These are phyloP conservation scores for Xylariaceae sp. DNA, from an alignment of 2,329 filamentous ascomycete species.

Conservation along the genomic window DNA sequence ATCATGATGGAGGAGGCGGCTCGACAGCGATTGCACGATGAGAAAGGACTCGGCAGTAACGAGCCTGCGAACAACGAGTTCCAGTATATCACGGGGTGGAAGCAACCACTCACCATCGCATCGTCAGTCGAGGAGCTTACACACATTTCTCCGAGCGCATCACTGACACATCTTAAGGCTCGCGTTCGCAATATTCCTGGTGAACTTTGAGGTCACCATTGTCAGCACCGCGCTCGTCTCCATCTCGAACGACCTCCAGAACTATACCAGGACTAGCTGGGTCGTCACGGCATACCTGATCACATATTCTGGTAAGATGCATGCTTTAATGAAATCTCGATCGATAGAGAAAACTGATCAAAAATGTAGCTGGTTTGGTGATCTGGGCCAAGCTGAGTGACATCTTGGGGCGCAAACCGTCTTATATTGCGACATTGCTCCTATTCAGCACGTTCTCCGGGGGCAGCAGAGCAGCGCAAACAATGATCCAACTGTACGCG, in stretches of 20 bases:
- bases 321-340: no score
- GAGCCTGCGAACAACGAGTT: no score
- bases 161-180: no score
- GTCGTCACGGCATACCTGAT: slow-evolving; percentile 2
- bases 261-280: background rate
- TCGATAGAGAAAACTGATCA: no score
- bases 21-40: no score
- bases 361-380: background rate
- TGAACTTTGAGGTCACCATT: background rate
- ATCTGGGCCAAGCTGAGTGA: slow-evolving; percentile 9
- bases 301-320: background rate
- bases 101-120: no score
- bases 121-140: no score
- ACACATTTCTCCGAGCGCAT: no score
- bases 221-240: slow-evolving; percentile 2
- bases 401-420: slow-evolving; percentile 7
- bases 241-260: background rate
- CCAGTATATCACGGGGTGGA: no score
- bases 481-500: slow-evolving; percentile 10
- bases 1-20: no score
- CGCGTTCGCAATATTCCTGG: background rate
- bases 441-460: slow-evolving; percentile 9
- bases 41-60: no score
- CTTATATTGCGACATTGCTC: background rate
- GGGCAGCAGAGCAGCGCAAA: slow-evolving; percentile 4